phyloP scores from a whole-genome alignment of 2,329 filamentous ascomycete genomes.

The Aspergillus uvarum region DNA sequence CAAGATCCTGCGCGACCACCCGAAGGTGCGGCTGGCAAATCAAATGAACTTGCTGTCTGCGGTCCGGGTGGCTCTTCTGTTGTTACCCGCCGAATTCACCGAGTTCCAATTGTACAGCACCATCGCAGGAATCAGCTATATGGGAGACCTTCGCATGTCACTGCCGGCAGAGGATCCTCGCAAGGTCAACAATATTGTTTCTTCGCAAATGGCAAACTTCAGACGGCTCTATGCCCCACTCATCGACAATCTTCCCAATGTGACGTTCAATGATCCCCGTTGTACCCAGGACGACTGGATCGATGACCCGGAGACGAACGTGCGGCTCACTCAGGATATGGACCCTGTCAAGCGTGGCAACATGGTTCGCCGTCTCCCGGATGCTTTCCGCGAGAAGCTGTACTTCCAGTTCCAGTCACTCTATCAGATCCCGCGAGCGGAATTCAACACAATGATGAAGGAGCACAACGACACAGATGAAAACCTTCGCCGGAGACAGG shows the following conservation, averaged over 20 bases:
- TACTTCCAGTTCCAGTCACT: slow-evolving; percentile 96
- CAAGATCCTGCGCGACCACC: slow-evolving; percentile 94
- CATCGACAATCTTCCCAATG: slow-evolving; percentile 85
- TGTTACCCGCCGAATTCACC: slow-evolving; percentile 80
- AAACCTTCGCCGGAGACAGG: slow-evolving; percentile 70
- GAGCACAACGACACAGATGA: slow-evolving; percentile 67
- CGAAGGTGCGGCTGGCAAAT: slow-evolving; percentile 86
- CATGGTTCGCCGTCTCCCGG: slow-evolving; percentile 90
- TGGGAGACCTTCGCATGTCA: slow-evolving; percentile 94
- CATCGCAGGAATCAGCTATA: slow-evolving; percentile 88
- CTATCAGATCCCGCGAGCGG: slow-evolving; percentile 76
- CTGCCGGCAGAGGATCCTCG: slow-evolving; percentile 85
- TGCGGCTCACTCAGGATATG: slow-evolving; percentile 82
- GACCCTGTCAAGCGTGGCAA: slow-evolving; percentile 86
- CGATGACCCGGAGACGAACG: slow-evolving; percentile 62
- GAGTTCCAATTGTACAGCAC: slow-evolving; percentile 86
- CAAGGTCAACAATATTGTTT: slow-evolving; percentile 93
- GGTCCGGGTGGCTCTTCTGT: slow-evolving; percentile 80
- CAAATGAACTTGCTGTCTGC: slow-evolving; percentile 94
- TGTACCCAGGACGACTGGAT: slow-evolving; percentile 62
- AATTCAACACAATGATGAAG: slow-evolving; percentile 83
- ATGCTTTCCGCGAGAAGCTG: slow-evolving; percentile 79
- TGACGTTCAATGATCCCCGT: slow-evolving; percentile 68
- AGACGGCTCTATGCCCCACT: slow-evolving; percentile 86
- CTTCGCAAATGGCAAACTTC: slow-evolving; percentile 87